phyloP scores from a whole-genome alignment of 164 flowering plant genomes.

The grape (Vitis vinifera) region ASM3070453v1 NC_081809.1:26463001-26463500 shows the following conservation, averaged over 20 bases:
- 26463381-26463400: constrained; percentile 63
- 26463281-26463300: background rate
- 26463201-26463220: constrained; percentile 73
- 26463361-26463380: constrained; percentile 77
- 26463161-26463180: constrained; percentile 96
- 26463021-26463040: constrained; percentile 85
- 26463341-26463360: constrained; percentile 55
- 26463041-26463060: constrained; percentile 97
- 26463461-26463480: constrained; percentile 73
- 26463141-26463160: constrained; percentile 91
- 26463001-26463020: constrained; percentile 99
- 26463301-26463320: background rate
- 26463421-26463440: constrained; percentile 53
- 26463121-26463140: constrained; percentile 95
- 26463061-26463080: constrained; percentile 90
- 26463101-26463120: constrained; percentile 99
- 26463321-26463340: constrained; percentile 64
- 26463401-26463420: constrained; percentile 59
- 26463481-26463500: constrained; percentile 57
- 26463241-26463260: constrained; percentile 36
- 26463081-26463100: constrained; percentile 97
- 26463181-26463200: constrained; percentile 91
- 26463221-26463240: constrained; percentile 45
- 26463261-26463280: background rate
- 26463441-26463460: constrained; percentile 42